These are phyloP conservation scores for Rhodomyrtus tomentosa DNA, from an alignment of 345 rosid genomes.

Conservation along the genomic window DNA sequence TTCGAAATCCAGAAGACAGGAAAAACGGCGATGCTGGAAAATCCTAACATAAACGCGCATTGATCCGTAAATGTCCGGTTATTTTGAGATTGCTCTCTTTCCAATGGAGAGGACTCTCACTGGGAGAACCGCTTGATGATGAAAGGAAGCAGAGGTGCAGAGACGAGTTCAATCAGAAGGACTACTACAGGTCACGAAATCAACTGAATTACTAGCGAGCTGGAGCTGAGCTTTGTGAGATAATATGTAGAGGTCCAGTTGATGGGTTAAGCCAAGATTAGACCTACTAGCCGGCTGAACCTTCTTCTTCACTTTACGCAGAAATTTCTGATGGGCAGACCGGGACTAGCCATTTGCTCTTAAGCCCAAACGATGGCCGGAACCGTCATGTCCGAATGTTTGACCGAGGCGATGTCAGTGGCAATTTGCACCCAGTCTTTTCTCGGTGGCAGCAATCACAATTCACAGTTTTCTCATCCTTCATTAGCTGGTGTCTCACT, in stretches of 20 bases:
- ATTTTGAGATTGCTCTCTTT: not conserved
- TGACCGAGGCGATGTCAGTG: not conserved
- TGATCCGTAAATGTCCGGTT: not conserved
- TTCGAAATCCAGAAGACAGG: not conserved
- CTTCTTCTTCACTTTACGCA: not conserved
- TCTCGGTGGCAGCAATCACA: too few relatives aligned
- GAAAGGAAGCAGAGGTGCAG: not conserved
- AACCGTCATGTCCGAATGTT: not conserved
- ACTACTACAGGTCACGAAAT: not conserved
- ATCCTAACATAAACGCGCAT: not conserved
- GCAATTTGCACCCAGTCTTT: not conserved
- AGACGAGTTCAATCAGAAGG: not conserved
- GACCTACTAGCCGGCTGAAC: not conserved
- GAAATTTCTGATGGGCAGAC: not conserved
- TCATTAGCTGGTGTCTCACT: not conserved
- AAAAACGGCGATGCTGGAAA: not conserved
- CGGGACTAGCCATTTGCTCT: not conserved
- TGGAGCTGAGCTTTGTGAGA: not conserved
- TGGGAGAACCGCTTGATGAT: not conserved
- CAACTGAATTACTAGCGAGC: not conserved
- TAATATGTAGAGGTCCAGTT: not conserved
- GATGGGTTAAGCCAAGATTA: not conserved
- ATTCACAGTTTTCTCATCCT: not conserved
- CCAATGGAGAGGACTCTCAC: not conserved
- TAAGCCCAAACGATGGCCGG: not conserved